Evolutionary conservation across 805 yeast genomes (phyloP).

Genomic region (Candida incommunis): DNA sequence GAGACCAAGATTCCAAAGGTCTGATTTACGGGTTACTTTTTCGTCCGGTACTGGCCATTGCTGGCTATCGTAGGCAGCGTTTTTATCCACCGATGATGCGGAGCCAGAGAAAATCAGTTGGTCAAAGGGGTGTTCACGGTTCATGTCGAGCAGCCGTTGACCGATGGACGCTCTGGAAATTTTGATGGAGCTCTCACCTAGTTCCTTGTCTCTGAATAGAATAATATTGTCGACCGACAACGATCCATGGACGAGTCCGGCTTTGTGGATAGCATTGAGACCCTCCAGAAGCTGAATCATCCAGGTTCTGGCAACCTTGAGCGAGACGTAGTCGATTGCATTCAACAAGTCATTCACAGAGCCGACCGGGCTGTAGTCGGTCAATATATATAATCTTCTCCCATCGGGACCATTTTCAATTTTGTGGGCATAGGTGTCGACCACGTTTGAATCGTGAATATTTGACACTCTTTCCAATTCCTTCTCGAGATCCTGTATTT

Average conservation of each 20-base stretch:
- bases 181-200: slow-evolving; percentile 30
- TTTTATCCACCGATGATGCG: slow-evolving; percentile 2
- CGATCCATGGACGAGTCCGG: slow-evolving; percentile 66
- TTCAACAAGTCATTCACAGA: slow-evolving; percentile 51
- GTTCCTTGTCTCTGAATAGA: slow-evolving; percentile 34
- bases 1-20: slow-evolving; percentile 88
- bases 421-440: slow-evolving; percentile 54
- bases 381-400: slow-evolving; percentile 58
- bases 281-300: slow-evolving; percentile 75
- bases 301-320: slow-evolving; percentile 79
- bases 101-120: slow-evolving; percentile 3
- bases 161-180: slow-evolving; percentile 16
- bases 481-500: slow-evolving; percentile 56
- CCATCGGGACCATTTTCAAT: slow-evolving; percentile 24
- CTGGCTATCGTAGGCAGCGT: slow-evolving; percentile 2
- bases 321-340: slow-evolving; percentile 50
- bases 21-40: slow-evolving; percentile 65
- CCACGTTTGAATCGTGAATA: slow-evolving; percentile 52
- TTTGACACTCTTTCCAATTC: slow-evolving; percentile 53
- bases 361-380: slow-evolving; percentile 47
- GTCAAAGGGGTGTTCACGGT: slow-evolving; percentile 19
- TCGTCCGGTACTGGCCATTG: slow-evolving; percentile 75
- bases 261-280: slow-evolving; percentile 68
- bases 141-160: slow-evolving; percentile 18
- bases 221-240: slow-evolving; percentile 48